Percentiles rank a stretch among this genome's conserved stretches.
Evolutionary conservation across 2,329 filamentous ascomycete species (phyloP).

Genomic region (Lomentospora prolificans): DNA sequence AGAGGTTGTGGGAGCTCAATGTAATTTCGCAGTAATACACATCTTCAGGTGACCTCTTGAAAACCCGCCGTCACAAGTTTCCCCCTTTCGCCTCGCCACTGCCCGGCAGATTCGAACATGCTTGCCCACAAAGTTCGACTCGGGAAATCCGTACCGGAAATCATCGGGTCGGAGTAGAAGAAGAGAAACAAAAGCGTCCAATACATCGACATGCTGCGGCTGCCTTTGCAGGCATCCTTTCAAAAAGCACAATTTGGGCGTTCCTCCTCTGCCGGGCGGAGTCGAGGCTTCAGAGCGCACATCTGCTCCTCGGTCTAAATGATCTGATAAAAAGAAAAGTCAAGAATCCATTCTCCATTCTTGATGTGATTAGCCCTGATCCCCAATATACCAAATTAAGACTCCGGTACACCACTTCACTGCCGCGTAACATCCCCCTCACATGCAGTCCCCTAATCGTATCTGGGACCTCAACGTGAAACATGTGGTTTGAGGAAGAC

Average conservation of each 20-base stretch:
- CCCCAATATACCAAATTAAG: conserved; percentile 1
- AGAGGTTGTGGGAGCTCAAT: background rate
- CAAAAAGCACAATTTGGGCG: background rate
- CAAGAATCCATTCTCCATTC: conserved; percentile 2
- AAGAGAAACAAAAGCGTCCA: conserved; percentile 12
- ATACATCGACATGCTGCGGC: background rate
- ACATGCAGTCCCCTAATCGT: conserved; percentile 3
- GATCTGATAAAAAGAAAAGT: conserved; percentile 5
- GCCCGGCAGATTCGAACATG: background rate
- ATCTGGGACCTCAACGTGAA: background rate
- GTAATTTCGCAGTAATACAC: background rate
- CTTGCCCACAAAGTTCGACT: background rate
- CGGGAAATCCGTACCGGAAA: too few relatives aligned
- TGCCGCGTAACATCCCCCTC: background rate
- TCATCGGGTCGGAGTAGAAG: too few relatives aligned
- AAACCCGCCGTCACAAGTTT: background rate
- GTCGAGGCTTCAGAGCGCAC: background rate
- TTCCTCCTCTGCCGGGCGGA: background rate
- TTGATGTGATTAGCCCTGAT: conserved; percentile 5
- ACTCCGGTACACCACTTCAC: conserved; percentile 7
- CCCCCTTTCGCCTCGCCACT: background rate
- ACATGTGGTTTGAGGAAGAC: background rate
- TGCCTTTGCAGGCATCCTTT: background rate
- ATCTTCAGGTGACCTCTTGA: background rate
- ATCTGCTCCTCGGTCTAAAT: conserved; percentile 2